Evolutionary conservation across 75 land plant genomes (phyloP).

Genomic region (Picea sitchensis): DNA sequence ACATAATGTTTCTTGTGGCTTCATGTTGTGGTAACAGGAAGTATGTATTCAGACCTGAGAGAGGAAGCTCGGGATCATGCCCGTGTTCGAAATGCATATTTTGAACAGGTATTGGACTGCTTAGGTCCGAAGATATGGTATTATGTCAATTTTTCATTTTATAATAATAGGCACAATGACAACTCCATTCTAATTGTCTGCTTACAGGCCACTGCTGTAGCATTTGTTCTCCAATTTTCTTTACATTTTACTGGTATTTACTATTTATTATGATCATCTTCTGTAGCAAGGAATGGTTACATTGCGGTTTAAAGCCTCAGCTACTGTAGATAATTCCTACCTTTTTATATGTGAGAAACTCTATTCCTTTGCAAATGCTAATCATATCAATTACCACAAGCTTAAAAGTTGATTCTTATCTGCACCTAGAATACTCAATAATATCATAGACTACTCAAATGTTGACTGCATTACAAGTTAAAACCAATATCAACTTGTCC

Average conservation of each 20-base stretch:
- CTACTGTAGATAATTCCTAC: background rate
- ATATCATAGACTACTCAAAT: background rate
- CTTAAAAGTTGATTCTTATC: too few relatives aligned
- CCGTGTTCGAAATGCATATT: slow-evolving; percentile 76
- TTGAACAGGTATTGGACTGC: slow-evolving; percentile 78
- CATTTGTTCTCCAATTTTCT: background rate
- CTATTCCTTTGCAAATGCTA: too few relatives aligned
- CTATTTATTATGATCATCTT: too few relatives aligned
- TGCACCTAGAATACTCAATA: too few relatives aligned
- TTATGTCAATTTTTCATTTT: background rate
- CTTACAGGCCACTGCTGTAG: background rate
- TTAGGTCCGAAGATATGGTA: background rate
- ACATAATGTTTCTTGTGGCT: slow-evolving; percentile 3
- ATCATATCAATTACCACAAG: too few relatives aligned
- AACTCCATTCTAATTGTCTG: slow-evolving; percentile 1
- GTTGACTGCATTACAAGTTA: background rate
- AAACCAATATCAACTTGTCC: too few relatives aligned
- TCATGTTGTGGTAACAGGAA: slow-evolving; percentile 67
- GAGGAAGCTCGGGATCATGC: slow-evolving; percentile 96
- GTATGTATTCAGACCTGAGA: slow-evolving; percentile 74
- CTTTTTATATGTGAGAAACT: too few relatives aligned
- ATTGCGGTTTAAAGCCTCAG: too few relatives aligned
- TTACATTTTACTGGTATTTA: background rate
- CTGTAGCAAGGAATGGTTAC: too few relatives aligned
- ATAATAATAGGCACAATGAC: background rate